Conservation (phyloP, 164 flowering plant genomes). For the Paratinospora sagittata region DNA sequence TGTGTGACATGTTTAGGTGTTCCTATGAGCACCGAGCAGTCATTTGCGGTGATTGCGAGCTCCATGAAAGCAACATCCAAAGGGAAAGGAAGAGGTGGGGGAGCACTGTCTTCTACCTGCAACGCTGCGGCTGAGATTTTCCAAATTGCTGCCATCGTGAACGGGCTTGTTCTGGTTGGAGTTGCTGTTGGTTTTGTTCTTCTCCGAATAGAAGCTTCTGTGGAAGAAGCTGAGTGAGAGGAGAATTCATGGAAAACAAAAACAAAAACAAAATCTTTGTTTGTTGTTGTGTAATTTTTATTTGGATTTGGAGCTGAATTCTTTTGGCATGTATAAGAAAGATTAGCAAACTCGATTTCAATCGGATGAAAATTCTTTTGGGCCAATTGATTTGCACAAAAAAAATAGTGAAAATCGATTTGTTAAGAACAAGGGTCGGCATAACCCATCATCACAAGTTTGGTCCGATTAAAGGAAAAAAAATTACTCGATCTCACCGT, state of each 20-base stretch:
- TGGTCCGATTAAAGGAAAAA: no score
- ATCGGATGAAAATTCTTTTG: neutral
- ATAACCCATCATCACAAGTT: no score
- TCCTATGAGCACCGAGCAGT: conserved; percentile 42
- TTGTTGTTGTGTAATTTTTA: neutral
- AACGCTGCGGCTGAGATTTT: conserved; percentile 54
- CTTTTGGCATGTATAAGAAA: conserved; percentile 6
- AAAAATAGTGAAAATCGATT: neutral
- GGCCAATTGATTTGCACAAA: neutral
- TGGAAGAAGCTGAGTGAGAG: conserved; percentile 44
- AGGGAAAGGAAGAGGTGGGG: conserved; percentile 39
- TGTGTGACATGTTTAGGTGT: conserved; percentile 40
- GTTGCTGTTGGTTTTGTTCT: conserved; percentile 70
- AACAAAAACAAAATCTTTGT: neutral
- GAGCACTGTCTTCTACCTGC: conserved; percentile 45
- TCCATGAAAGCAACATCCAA: conserved; percentile 33
- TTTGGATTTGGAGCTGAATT: neutral
- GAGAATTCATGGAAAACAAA: neutral
- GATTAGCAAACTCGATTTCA: neutral
- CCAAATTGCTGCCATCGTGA: conserved; percentile 54
- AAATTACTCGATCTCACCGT: no score
- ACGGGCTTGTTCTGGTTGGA: conserved; percentile 49
- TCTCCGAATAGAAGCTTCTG: conserved; percentile 48
- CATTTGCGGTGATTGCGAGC: conserved; percentile 49
- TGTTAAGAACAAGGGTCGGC: neutral